Conservation (phyloP, 2,329 filamentous ascomycete species). For the Exophiala calicioides region DNA sequence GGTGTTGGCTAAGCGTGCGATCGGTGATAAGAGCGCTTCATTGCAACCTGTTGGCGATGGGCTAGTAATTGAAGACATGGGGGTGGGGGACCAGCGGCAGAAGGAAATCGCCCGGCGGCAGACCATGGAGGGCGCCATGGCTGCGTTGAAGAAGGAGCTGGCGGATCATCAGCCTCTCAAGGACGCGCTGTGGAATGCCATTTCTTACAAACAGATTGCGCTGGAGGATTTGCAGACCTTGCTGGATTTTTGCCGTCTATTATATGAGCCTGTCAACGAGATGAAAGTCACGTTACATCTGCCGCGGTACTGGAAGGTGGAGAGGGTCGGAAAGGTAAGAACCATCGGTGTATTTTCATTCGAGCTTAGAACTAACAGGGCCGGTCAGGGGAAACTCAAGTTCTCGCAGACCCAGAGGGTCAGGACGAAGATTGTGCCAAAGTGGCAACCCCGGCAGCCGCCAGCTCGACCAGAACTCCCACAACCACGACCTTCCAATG, state of each 20-base stretch:
- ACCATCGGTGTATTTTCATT: neutral
- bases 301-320: constrained; percentile 59
- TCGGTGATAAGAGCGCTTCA: constrained; percentile 60
- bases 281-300: constrained; percentile 54
- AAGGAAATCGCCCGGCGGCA: constrained; percentile 56
- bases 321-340: constrained; percentile 54
- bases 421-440: constrained; percentile 40
- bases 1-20: constrained; percentile 59
- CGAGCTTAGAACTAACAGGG: constrained; percentile 15
- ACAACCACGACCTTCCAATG: constrained; percentile 9
- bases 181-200: constrained; percentile 58
- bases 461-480: constrained; percentile 13
- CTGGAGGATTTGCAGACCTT: constrained; percentile 58
- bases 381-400: constrained; percentile 42
- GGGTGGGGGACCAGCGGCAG: constrained; percentile 51
- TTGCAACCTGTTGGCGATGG: constrained; percentile 39
- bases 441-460: constrained; percentile 32
- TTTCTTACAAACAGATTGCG: constrained; percentile 53
- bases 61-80: constrained; percentile 62
- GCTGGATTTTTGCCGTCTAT: constrained; percentile 57
- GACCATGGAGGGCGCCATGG: constrained; percentile 60
- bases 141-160: constrained; percentile 57
- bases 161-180: constrained; percentile 52
- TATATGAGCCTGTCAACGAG: constrained; percentile 56
- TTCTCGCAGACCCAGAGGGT: constrained; percentile 44